phyloP scores from a whole-genome alignment of 352 stramenopile genomes.

The Globisporangium spiculum region DNA sequence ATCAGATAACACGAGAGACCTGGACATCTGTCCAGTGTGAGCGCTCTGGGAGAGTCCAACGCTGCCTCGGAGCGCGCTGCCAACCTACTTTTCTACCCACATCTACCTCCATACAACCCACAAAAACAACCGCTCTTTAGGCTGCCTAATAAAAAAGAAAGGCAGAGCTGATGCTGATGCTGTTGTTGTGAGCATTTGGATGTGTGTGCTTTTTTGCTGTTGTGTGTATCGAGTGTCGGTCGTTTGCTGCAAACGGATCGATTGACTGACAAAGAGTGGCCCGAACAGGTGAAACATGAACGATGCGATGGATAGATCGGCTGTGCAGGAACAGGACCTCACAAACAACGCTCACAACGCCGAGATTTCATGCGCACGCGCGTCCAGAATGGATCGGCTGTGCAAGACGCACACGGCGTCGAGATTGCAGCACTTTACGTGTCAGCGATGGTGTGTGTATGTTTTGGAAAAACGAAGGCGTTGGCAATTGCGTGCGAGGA shows the following conservation, averaged over 20 bases:
- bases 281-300: neutral
- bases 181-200: neutral
- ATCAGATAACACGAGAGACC: neutral
- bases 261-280: neutral
- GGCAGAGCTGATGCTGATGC: neutral
- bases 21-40: neutral
- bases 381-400: neutral
- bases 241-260: neutral
- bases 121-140: neutral
- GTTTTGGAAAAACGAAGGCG: neutral
- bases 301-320: too few species aligned
- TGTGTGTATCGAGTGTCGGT: neutral
- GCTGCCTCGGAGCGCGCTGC: neutral
- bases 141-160: neutral
- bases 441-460: conserved; percentile 1
- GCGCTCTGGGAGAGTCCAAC: neutral
- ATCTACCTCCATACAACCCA: conserved; percentile 4
- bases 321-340: neutral
- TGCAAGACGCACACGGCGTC: neutral
- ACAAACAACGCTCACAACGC: too few species aligned
- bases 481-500: neutral
- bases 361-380: too few species aligned
- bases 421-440: neutral
- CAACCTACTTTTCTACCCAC: conserved; percentile 10
- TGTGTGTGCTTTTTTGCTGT: neutral